These are phyloP conservation scores for Anisogramma anomala DNA, from an alignment of 2,329 filamentous ascomycete genomes.

Conservation along the genomic window DNA sequence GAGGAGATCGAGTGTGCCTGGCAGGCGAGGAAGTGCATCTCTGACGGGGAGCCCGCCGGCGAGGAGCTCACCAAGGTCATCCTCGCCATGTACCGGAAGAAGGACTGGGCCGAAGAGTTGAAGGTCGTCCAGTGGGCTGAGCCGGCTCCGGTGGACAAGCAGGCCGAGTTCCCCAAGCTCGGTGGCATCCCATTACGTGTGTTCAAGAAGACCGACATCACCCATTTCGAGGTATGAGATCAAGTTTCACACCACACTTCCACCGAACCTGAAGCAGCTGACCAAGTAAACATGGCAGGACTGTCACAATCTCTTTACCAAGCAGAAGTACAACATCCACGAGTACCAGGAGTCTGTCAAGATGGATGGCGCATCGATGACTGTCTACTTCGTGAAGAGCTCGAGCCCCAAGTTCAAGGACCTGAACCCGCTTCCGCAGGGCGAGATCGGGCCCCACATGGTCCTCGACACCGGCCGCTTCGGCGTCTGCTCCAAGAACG, in stretches of 20 bases:
- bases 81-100: conserved; percentile 1
- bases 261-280: background rate
- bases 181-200: conserved; percentile 15
- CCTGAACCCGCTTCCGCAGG: conserved; percentile 7
- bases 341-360: conserved; percentile 28
- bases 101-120: conserved; percentile 13
- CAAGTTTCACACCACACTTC: background rate
- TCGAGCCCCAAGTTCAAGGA: conserved; percentile 15
- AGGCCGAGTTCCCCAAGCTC: background rate
- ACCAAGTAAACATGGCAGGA: conserved; percentile 13
- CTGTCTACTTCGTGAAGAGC: conserved; percentile 25
- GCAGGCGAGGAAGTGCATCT: background rate
- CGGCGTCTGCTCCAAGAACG: conserved; percentile 22
- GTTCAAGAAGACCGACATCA: conserved; percentile 19
- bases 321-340: conserved; percentile 16
- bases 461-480: conserved; percentile 20
- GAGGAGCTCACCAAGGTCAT: conserved; percentile 1
- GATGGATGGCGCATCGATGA: conserved; percentile 29
- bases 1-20: background rate
- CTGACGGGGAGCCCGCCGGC: background rate
- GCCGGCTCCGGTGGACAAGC: background rate
- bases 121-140: conserved; percentile 19
- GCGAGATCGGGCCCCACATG: conserved; percentile 11
- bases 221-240: conserved; percentile 12
- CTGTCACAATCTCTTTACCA: conserved; percentile 20